phyloP scores from a whole-genome alignment of 225 moss, liverwort and hornwort genomes.

The Straminergon stramineum region DNA sequence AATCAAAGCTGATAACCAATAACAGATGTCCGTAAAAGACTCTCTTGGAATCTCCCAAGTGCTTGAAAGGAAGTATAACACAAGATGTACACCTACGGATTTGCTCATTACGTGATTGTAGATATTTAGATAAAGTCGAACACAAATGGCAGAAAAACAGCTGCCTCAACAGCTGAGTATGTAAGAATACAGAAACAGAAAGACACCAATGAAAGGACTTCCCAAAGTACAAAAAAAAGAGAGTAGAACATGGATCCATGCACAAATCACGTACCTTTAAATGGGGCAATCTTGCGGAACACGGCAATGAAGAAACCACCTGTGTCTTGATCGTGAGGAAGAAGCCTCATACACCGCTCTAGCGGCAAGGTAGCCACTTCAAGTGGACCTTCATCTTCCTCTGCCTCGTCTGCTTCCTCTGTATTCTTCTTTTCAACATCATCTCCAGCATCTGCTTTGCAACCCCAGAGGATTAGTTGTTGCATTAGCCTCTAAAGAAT shows the following conservation, averaged over 20 bases:
- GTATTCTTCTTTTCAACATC: constrained; percentile 20
- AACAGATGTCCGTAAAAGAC: not conserved
- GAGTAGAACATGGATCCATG: not conserved
- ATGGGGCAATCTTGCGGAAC: constrained; percentile 61
- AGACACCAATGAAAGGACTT: not conserved
- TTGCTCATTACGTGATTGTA: not conserved
- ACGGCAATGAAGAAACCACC: constrained; percentile 98
- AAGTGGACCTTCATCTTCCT: constrained; percentile 35
- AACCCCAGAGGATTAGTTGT: not conserved
- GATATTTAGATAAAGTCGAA: not conserved
- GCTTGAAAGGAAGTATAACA: not conserved
- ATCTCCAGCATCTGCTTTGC: constrained; percentile 17
- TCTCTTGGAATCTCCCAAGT: not conserved
- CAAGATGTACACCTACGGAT: not conserved
- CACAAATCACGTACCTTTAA: constrained; percentile 31
- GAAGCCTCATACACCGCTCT: constrained; percentile 87
- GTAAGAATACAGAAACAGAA: not conserved
- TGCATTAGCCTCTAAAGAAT: not conserved
- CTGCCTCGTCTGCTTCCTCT: constrained; percentile 42
- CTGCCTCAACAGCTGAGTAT: not conserved
- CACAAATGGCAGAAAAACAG: not conserved
- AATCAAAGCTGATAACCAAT: not conserved
- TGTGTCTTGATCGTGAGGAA: constrained; percentile 89
- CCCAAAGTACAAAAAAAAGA: not conserved
- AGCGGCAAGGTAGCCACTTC: constrained; percentile 76